Evolutionary conservation across 2,329 filamentous ascomycete species (phyloP), one percentile per base, ranked within the genome.

Genomic region (Calonectria multiphialidica): DNA sequence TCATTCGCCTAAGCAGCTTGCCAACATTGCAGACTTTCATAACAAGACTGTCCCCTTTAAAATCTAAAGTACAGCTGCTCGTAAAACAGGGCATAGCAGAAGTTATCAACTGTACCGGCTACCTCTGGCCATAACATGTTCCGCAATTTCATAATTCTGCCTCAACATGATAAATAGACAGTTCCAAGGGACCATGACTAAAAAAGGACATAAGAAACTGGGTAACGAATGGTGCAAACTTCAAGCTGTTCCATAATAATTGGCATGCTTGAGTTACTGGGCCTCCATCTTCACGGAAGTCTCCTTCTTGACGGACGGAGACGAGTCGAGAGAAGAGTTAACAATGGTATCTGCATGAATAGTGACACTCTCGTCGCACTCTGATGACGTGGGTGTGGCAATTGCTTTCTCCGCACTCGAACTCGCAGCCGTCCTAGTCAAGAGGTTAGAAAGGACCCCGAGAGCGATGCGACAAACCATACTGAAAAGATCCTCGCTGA

Each of bases 341-440:
- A 84, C 85, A 67, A 84, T 85, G 68, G 86, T 85, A 73, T 90
- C 88, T 59, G 88, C 86, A 72, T 87, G 86, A 76, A 90, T 86
- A n/a, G 89, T 90, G 69, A 87, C 85, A 72, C 86, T 87, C 78
- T 91, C 89, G 74, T 89, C 88, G 71, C 83, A 87, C 74, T 89
- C 87, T 57, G 87, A 89, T 67, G 86, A 82, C 57, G 83, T 82
- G 68, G 86, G 83, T 67, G 82, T 83, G 44, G 80, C 79, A 78
- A 83, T 81, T 68, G 82, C 81, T 67, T 83, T 84, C 72, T 85
- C 81, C 70, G 81, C 81, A 75, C 82, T 85, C 79, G 84, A 83
- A 79, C 84, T 87, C 75, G 77, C 76, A 57, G 78, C 79, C 80
- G 82, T 81, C 82, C 84, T 85, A 73, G 37, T 70, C 74, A 74